These are phyloP conservation scores for Umbilicus rupestris DNA, from an alignment of 164 flowering plant species.

Conservation along the genomic window DNA sequence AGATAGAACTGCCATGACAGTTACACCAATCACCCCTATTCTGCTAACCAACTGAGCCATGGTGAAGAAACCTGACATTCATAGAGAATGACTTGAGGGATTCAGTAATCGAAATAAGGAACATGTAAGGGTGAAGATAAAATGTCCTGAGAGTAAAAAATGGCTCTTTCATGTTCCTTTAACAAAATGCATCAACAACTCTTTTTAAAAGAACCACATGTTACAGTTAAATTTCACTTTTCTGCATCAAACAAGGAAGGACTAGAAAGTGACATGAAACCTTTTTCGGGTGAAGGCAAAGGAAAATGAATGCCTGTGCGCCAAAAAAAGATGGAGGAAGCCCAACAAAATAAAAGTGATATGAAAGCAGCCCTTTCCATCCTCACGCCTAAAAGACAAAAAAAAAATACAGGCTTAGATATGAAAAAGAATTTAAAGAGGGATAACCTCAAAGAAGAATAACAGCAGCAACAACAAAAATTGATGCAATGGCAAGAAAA, in stretches of 20 bases:
- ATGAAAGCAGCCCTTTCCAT: conserved; percentile 87
- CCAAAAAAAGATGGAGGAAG: conserved; percentile 90
- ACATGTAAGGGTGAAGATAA: background rate
- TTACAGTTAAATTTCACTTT: background rate
- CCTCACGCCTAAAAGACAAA: conserved; percentile 51
- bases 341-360: conserved; percentile 71
- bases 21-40: conserved; percentile 95
- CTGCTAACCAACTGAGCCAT: conserved; percentile 94
- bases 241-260: background rate
- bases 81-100: background rate
- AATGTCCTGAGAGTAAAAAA: background rate
- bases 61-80: conserved; percentile 52
- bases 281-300: conserved; percentile 96
- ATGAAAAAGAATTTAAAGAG: background rate
- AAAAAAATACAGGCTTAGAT: background rate
- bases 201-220: background rate
- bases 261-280: conserved; percentile 20
- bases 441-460: too few species aligned
- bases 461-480: too few species aligned
- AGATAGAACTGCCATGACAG: conserved; percentile 92
- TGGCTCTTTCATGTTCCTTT: background rate
- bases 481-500: too few species aligned
- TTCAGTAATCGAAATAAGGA: background rate
- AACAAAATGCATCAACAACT: background rate
- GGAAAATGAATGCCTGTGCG: conserved; percentile 99